These are phyloP conservation scores for Pichia deserticola DNA, from an alignment of 805 yeast genomes.

Conservation along the genomic window DNA sequence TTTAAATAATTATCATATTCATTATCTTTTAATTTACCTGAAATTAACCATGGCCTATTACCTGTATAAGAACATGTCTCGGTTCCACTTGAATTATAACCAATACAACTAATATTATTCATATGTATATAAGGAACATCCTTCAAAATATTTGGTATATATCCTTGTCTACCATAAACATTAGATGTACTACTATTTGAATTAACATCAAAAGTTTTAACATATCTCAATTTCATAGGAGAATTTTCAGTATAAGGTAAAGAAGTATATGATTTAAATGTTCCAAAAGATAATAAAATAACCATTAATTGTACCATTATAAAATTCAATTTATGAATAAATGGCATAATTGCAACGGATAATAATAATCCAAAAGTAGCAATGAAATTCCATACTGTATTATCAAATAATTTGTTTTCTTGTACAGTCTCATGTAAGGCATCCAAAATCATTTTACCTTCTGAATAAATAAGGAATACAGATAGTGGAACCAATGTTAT, in stretches of 20 bases:
- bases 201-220: slow-evolving; percentile 50
- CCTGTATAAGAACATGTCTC: slow-evolving; percentile 49
- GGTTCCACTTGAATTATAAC: slow-evolving; percentile 35
- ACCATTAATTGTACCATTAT: slow-evolving; percentile 39
- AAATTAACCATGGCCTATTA: slow-evolving; percentile 39
- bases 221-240: slow-evolving; percentile 69
- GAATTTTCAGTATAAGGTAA: slow-evolving; percentile 53
- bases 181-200: slow-evolving; percentile 10
- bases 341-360: slow-evolving; percentile 54
- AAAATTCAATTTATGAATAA: slow-evolving; percentile 59
- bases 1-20: slow-evolving; percentile 38
- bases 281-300: slow-evolving; percentile 31
- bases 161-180: slow-evolving; percentile 40
- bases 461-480: slow-evolving; percentile 44
- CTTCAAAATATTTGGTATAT: slow-evolving; percentile 37
- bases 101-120: slow-evolving; percentile 23
- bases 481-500: slow-evolving; percentile 60
- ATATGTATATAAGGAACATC: slow-evolving; percentile 55
- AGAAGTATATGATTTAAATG: slow-evolving; percentile 31
- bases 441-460: slow-evolving; percentile 50
- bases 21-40: slow-evolving; percentile 29
- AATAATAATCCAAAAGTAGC: slow-evolving; percentile 31
- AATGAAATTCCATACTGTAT: slow-evolving; percentile 30
- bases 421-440: slow-evolving; percentile 67
- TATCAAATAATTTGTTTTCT: slow-evolving; percentile 46